Conservation (phyloP, 2,329 filamentous ascomycete species). For the Pseudogymnoascus sp. region DNA sequence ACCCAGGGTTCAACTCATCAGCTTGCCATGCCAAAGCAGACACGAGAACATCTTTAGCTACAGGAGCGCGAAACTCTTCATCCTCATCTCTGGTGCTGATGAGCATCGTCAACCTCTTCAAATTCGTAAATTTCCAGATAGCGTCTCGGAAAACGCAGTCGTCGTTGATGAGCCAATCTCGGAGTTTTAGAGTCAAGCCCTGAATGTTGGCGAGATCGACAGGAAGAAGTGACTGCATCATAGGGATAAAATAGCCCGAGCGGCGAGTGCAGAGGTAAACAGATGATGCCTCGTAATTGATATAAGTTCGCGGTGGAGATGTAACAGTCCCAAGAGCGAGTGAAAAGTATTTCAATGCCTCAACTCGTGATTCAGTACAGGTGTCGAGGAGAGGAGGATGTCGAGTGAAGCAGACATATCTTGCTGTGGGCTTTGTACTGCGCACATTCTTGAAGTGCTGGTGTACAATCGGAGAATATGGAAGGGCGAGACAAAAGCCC, state of each 20-base stretch:
- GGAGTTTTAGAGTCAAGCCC: neutral
- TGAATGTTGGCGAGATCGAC: neutral
- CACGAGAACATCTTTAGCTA: neutral
- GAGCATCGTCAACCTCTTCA: neutral
- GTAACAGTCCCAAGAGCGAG: neutral
- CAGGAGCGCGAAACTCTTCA: neutral
- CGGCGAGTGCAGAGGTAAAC: conserved; percentile 6
- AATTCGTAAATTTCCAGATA: conserved; percentile 1
- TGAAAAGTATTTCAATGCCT: neutral
- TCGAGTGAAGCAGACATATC: conserved; percentile 12
- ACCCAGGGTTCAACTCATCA: neutral
- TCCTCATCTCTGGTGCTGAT: neutral
- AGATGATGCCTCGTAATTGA: neutral
- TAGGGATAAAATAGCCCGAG: neutral
- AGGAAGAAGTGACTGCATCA: neutral
- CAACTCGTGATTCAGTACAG: neutral
- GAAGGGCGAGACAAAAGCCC: conserved; percentile 12
- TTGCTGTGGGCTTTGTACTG: conserved; percentile 15
- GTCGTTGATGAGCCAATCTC: conserved; percentile 1
- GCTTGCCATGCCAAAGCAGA: neutral
- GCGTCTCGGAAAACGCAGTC: conserved; percentile 2
- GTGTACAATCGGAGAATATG: conserved; percentile 27
- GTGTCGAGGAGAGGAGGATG: neutral
- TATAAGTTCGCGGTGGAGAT: neutral
- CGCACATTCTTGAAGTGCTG: conserved; percentile 29